Evolutionary conservation across 768 basidiomycete species (phyloP).

Genomic region (Postia placenta): DNA sequence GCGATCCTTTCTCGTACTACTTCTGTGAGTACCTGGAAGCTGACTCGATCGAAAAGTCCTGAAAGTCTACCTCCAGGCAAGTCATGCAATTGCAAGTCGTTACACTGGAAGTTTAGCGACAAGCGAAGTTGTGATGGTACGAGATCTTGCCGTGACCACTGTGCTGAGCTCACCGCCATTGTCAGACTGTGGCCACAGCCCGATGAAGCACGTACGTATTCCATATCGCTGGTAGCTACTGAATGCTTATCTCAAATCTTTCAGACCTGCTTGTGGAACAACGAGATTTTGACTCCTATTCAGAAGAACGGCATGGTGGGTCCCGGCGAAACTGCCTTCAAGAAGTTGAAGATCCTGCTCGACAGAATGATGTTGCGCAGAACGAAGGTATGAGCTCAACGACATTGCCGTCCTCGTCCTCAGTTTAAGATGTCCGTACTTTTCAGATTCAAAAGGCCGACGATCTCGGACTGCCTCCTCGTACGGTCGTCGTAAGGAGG

Average conservation of each 20-base stretch:
- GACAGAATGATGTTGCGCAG: conserved; percentile 95
- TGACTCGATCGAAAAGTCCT: neutral
- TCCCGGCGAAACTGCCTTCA: conserved; percentile 79
- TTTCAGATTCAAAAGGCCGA: conserved; percentile 87
- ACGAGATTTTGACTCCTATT: conserved; percentile 93
- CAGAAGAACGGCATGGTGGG: conserved; percentile 84
- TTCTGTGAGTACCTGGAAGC: conserved; percentile 49
- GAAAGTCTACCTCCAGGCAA: conserved; percentile 60
- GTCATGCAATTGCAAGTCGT: conserved; percentile 85
- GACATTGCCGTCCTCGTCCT: neutral
- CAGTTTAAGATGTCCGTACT: neutral
- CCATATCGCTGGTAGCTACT: neutral
- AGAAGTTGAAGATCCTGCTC: conserved; percentile 83
- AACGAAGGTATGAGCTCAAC: conserved; percentile 54
- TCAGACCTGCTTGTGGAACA: conserved; percentile 95
- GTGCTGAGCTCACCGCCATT: neutral
- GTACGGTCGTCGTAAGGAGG: conserved; percentile 79
- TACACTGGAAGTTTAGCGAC: conserved; percentile 91
- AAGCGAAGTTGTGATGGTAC: conserved; percentile 81
- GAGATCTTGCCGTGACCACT: conserved; percentile 15
- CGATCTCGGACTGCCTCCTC: conserved; percentile 90
- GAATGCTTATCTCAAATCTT: conserved; percentile 72
- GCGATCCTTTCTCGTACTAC: conserved; percentile 87
- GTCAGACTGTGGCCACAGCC: conserved; percentile 76
- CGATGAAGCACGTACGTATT: conserved; percentile 68